phyloP scores from a whole-genome alignment of 768 basidiomycete species.

The Phanerodontia chrysosporium region DNA sequence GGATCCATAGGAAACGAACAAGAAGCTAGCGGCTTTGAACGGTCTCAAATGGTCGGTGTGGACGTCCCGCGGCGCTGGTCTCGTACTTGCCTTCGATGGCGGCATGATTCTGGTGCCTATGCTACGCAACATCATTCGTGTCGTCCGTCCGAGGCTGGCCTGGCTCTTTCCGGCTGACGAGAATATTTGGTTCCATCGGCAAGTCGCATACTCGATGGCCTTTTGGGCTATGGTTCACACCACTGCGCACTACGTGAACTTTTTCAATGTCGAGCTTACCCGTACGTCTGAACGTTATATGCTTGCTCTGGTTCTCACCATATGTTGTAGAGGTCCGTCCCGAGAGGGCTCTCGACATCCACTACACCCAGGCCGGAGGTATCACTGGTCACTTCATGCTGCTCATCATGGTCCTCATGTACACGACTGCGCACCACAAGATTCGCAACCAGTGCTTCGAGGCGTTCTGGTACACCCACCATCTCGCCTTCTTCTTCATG shows the following conservation, averaged over 20 bases:
- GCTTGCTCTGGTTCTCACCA: background rate
- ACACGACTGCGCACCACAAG: slow-evolving; percentile 85
- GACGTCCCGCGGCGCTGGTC: slow-evolving; percentile 87
- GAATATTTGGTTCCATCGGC: slow-evolving; percentile 94
- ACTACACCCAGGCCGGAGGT: slow-evolving; percentile 87
- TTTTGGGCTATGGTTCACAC: slow-evolving; percentile 93
- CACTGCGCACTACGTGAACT: slow-evolving; percentile 92
- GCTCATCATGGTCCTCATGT: slow-evolving; percentile 89
- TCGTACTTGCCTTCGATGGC: slow-evolving; percentile 84
- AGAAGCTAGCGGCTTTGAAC: slow-evolving; percentile 70
- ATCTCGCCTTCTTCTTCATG: slow-evolving; percentile 93
- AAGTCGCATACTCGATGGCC: slow-evolving; percentile 91
- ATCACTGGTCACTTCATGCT: slow-evolving; percentile 96
- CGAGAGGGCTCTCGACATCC: slow-evolving; percentile 74
- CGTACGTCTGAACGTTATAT: slow-evolving; percentile 44
- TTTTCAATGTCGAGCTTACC: slow-evolving; percentile 84
- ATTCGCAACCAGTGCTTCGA: slow-evolving; percentile 90
- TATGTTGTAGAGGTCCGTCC: slow-evolving; percentile 66
- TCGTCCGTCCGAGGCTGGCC: slow-evolving; percentile 75
- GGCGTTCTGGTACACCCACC: slow-evolving; percentile 96
- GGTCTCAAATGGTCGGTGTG: slow-evolving; percentile 80
- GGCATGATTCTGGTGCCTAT: slow-evolving; percentile 85
- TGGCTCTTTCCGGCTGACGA: slow-evolving; percentile 91
- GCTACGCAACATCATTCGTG: slow-evolving; percentile 82
- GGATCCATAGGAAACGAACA: slow-evolving; percentile 61